A percentile compares a stretch with the other conserved stretches of the same genome.
These are phyloP conservation scores for Colletotrichum tanaceti DNA, from an alignment of 2,329 filamentous ascomycete genomes.

Conservation along the genomic window DNA sequence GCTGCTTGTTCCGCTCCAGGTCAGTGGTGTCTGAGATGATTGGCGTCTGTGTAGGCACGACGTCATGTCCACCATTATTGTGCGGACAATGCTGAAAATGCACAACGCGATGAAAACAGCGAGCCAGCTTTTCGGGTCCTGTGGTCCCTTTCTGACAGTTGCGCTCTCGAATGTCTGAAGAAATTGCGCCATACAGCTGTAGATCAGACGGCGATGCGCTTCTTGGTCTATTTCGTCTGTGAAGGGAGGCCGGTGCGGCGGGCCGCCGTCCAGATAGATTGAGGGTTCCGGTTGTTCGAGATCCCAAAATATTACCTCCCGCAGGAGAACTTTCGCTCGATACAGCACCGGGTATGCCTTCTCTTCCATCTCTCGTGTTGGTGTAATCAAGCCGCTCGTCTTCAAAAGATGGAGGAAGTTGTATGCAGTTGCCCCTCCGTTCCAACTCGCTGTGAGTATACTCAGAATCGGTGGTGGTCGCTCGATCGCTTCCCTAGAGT, in stretches of 20 bases:
- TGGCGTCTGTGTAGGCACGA: conserved; percentile 44
- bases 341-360: conserved; percentile 63
- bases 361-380: conserved; percentile 61
- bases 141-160: conserved; percentile 52
- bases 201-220: conserved; percentile 60
- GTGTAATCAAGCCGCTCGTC: conserved; percentile 61
- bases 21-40: conserved; percentile 24
- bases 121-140: conserved; percentile 60
- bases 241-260: conserved; percentile 41
- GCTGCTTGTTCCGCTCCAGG: conserved; percentile 27
- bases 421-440: conserved; percentile 60
- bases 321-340: conserved; percentile 65
- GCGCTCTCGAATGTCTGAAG: conserved; percentile 64
- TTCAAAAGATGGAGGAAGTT: conserved; percentile 65
- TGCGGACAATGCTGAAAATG: conserved; percentile 68
- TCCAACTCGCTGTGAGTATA: conserved; percentile 64
- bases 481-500: conserved; percentile 53
- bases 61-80: conserved; percentile 62
- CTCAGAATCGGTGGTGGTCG: conserved; percentile 62
- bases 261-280: conserved; percentile 50
- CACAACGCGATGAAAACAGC: conserved; percentile 66
- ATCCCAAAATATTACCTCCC: conserved; percentile 67
- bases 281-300: conserved; percentile 61
- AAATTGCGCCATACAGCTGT: conserved; percentile 63
- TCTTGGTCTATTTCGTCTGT: conserved; percentile 60